Conservation (phyloP, 202 grass and related monocot species). For the Saccharum hybrid region DNA sequence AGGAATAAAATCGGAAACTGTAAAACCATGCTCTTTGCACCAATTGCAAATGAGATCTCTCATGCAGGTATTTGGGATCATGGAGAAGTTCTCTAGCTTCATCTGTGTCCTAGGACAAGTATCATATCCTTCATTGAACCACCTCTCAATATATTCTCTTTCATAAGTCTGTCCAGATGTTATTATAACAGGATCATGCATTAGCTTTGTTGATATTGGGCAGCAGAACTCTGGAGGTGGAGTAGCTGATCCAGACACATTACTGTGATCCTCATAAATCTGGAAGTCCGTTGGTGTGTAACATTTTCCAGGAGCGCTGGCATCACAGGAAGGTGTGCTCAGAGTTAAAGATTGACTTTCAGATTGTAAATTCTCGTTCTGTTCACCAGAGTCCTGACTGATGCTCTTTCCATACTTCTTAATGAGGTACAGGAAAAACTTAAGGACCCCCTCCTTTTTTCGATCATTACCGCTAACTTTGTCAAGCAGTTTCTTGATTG, state of each 20-base stretch:
- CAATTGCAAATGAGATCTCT: constrained; percentile 82
- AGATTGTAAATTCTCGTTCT: constrained; percentile 43
- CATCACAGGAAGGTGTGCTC: constrained; percentile 36
- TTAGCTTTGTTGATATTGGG: constrained; percentile 83
- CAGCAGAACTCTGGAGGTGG: constrained; percentile 82
- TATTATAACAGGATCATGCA: constrained; percentile 93
- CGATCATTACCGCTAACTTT: constrained; percentile 60
- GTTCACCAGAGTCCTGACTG: constrained; percentile 48
- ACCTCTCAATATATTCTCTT: constrained; percentile 81
- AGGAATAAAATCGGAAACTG: constrained; percentile 35
- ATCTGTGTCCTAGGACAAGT: constrained; percentile 80
- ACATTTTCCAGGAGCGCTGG: constrained; percentile 45
- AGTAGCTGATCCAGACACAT: constrained; percentile 46
- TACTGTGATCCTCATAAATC: constrained; percentile 42
- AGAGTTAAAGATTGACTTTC: constrained; percentile 40
- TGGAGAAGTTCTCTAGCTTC: constrained; percentile 75
- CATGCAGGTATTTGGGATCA: constrained; percentile 87
- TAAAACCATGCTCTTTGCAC: constrained; percentile 59
- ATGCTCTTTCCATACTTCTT: constrained; percentile 77
- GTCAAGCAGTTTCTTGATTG: constrained; percentile 71
- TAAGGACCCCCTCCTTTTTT: constrained; percentile 74
- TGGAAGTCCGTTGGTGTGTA: constrained; percentile 40
- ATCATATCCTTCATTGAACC: constrained; percentile 82
- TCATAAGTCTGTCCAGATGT: constrained; percentile 93
- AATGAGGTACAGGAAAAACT: constrained; percentile 64